phyloP scores from a whole-genome alignment of 345 rosid species.

The Pelargonium nanum region DNA sequence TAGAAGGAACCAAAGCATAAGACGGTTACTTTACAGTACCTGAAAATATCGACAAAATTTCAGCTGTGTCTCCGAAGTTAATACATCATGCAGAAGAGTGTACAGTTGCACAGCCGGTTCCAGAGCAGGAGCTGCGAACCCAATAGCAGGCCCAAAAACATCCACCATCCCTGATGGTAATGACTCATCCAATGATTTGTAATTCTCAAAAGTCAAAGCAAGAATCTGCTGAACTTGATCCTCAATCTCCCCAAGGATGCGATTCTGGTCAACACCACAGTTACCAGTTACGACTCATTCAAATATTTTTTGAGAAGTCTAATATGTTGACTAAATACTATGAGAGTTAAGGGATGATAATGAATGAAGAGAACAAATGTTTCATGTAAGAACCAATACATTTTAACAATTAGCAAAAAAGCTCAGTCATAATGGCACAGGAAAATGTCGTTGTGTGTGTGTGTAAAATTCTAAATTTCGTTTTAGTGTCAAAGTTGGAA shows the following conservation, averaged over 20 bases:
- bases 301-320: neutral
- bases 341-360: no score
- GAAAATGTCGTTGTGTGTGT: no score
- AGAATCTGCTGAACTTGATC: conserved; percentile 97
- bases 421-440: no score
- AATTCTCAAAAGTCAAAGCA: conserved; percentile 75
- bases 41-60: conserved; percentile 79
- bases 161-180: conserved; percentile 59
- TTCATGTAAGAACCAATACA: no score
- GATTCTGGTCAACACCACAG: conserved; percentile 46
- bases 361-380: no score
- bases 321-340: conserved; percentile 5
- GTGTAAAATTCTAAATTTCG: no score
- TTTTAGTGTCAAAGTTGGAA: no score
- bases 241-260: conserved; percentile 77
- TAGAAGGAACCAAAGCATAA: conserved; percentile 7
- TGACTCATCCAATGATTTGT: conserved; percentile 89
- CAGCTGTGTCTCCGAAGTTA: conserved; percentile 88
- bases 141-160: conserved; percentile 68
- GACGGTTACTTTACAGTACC: conserved; percentile 28
- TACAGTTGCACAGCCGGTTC: conserved; percentile 85
- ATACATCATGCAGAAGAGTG: conserved; percentile 78
- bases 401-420: no score
- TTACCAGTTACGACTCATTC: conserved; percentile 16
- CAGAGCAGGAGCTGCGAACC: conserved; percentile 74